Conservation (phyloP, 495 filamentous ascomycete genomes). For the Penicillium pulvis region DNA sequence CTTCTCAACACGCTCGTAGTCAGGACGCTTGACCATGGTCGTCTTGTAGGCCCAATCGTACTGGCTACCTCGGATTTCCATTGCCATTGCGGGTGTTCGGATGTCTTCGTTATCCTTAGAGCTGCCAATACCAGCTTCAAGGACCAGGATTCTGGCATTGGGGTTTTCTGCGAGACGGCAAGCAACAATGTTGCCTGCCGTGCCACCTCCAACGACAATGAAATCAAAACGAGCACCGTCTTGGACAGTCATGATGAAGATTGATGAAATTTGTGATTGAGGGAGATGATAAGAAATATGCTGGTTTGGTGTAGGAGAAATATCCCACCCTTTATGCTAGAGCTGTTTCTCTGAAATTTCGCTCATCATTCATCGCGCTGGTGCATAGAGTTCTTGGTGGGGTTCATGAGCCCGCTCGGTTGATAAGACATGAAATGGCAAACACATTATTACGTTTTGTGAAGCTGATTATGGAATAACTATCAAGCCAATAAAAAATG, state of each 20-base stretch:
- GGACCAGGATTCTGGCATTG: slow-evolving; percentile 50
- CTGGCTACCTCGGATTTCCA: slow-evolving; percentile 44
- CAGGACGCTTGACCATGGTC: slow-evolving; percentile 61
- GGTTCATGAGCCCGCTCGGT: too few relatives aligned
- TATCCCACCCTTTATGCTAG: too few relatives aligned
- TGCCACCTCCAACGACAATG: slow-evolving; percentile 56
- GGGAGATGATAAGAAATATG: too few relatives aligned
- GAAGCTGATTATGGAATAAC: too few relatives aligned
- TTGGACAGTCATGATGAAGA: slow-evolving; percentile 5
- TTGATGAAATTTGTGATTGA: too few relatives aligned
- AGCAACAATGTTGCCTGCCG: slow-evolving; percentile 58
- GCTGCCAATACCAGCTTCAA: slow-evolving; percentile 54
- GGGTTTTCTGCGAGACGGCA: slow-evolving; percentile 59
- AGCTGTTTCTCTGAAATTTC: too few relatives aligned
- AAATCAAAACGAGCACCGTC: slow-evolving; percentile 27
- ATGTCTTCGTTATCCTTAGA: slow-evolving; percentile 45
- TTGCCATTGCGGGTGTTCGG: slow-evolving; percentile 46
- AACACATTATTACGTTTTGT: too few relatives aligned
- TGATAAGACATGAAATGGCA: too few relatives aligned
- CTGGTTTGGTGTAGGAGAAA: too few relatives aligned
- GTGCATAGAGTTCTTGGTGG: too few relatives aligned
- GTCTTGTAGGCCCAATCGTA: slow-evolving; percentile 67
- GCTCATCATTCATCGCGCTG: too few relatives aligned
- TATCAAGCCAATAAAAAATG: too few relatives aligned
- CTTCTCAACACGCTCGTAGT: slow-evolving; percentile 64